Base-by-base conservation (phyloP, 164 flowering plant species). In the Nymphaea colorata region DNA sequence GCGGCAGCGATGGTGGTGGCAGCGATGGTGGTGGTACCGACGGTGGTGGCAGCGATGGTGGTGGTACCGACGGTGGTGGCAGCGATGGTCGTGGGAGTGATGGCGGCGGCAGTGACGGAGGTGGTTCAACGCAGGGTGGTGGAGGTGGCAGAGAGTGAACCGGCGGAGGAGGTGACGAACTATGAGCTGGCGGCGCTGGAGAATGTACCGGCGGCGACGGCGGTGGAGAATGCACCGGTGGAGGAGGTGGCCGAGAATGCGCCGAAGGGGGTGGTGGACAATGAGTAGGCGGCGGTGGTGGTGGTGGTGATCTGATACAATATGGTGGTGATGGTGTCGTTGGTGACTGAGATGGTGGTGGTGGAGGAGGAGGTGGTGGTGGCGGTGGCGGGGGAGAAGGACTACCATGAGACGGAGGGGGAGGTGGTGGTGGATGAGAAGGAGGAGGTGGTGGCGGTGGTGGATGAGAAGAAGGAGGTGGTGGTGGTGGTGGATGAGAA, bases 321-420 rank as follows among this genome's bases (percentile, higher is more conserved):
- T 17, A 2, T 61, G n/a, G 41, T 61, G 64, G 41, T 5, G 64
- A n/a, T 61, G 64, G 16, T 61, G 64, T 8, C 6, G 64, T 6
- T 17, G 64, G 41, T 8, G 64, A 4, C 6, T 2, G 41, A n/a
- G n/a, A 8, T 8, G 64, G 25, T 61, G 41, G 25, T 61, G 64
- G 64, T n/a, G 64, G 41, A 3, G 64, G 16, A 59, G 60, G 53
- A 71, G 68, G 43, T 74, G 53, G 45, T 66, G 47, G 43, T 61
- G 64, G 64, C 6, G 15, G 8, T 8, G 8, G n/a, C n/a, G 6
- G 36, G 15, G 73, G 62, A 44, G 64, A 62, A 6, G 71, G 67
- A 1, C 71, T 69, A 3, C 69, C 47, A 16, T 45, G 67, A 36
- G 53, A 41, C 18, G 51, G 74, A 8, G 64, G 64, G 6, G 64